A percentile compares a stretch with the other conserved stretches of the same genome.
phyloP scores from a whole-genome alignment of 2,329 filamentous ascomycete genomes.

The Arthrobotrys conoides region DNA sequence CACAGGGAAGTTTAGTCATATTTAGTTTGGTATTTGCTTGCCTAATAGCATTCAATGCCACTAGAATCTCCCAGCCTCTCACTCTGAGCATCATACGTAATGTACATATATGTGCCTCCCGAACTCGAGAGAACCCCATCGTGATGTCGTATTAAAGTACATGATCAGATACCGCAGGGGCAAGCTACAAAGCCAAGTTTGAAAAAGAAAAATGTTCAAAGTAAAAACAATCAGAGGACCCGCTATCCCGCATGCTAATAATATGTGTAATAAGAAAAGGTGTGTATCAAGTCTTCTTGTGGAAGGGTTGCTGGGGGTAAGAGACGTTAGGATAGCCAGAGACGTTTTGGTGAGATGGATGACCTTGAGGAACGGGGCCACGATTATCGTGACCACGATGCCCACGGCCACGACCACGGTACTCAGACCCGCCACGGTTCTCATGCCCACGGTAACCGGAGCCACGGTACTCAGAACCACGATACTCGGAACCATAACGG shows the following conservation, averaged over 20 bases:
- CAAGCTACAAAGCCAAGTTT: not conserved
- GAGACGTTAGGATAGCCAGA: not conserved
- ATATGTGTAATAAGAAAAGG: slow-evolving; percentile 9
- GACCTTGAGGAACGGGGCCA: not conserved
- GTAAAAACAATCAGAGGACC: not conserved
- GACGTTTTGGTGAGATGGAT: not conserved
- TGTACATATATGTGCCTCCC: not conserved
- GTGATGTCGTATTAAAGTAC: slow-evolving; percentile 7
- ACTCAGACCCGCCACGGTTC: not conserved
- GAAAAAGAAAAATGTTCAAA: not conserved
- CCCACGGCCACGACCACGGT: too few relatives aligned
- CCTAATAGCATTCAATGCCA: slow-evolving; percentile 10
- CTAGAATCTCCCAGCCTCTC: not conserved
- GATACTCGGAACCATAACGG: not conserved
- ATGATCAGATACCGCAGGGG: slow-evolving; percentile 2
- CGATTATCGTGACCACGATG: not conserved
- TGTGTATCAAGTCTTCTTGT: not conserved
- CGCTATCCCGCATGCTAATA: slow-evolving; percentile 27
- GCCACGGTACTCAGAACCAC: not conserved
- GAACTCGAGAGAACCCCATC: not conserved
- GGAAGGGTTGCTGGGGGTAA: not conserved
- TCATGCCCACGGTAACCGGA: not conserved
- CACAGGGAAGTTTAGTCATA: not conserved
- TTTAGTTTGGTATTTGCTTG: not conserved
- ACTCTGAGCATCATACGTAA: not conserved